These are phyloP conservation scores for Kodamaea neixiangensis DNA, from an alignment of 805 yeast genomes.

Conservation along the genomic window DNA sequence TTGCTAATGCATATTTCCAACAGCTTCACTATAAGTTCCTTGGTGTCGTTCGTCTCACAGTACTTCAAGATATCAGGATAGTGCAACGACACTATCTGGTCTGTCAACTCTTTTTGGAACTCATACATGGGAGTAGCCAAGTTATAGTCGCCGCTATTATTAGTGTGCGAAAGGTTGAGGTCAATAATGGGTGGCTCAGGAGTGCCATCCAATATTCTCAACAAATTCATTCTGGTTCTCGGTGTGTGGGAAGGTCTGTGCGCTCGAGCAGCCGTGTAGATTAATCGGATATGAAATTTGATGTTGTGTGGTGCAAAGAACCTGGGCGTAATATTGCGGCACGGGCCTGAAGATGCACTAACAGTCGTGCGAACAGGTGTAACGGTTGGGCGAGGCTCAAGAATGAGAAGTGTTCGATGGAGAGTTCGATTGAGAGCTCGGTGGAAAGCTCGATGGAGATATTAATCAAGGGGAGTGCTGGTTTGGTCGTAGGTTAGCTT, in stretches of 20 bases:
- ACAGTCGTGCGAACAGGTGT: neutral
- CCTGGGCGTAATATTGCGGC: neutral
- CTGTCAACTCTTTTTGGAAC: conserved; percentile 84
- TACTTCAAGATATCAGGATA: conserved; percentile 87
- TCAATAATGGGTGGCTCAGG: conserved; percentile 82
- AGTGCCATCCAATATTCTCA: conserved; percentile 74
- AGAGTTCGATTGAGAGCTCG: no score
- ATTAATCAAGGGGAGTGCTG: no score
- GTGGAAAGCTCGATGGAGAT: no score
- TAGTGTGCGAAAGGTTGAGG: conserved; percentile 45
- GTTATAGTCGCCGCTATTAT: conserved; percentile 63
- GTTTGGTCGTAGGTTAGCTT: no score
- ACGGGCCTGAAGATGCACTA: neutral
- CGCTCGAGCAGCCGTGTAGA: neutral
- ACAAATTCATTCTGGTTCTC: conserved; percentile 60
- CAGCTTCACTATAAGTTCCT: conserved; percentile 66
- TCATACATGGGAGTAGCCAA: conserved; percentile 82
- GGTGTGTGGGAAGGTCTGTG: neutral
- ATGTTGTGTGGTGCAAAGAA: neutral
- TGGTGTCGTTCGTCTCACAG: conserved; percentile 61
- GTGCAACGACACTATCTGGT: conserved; percentile 88
- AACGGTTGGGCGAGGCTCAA: neutral
- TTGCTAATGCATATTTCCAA: conserved; percentile 73
- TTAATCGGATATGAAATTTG: neutral
- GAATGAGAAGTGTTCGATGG: neutral